Conservation (phyloP, 805 yeast genomes). For the Saturnispora serradocipensis region DNA sequence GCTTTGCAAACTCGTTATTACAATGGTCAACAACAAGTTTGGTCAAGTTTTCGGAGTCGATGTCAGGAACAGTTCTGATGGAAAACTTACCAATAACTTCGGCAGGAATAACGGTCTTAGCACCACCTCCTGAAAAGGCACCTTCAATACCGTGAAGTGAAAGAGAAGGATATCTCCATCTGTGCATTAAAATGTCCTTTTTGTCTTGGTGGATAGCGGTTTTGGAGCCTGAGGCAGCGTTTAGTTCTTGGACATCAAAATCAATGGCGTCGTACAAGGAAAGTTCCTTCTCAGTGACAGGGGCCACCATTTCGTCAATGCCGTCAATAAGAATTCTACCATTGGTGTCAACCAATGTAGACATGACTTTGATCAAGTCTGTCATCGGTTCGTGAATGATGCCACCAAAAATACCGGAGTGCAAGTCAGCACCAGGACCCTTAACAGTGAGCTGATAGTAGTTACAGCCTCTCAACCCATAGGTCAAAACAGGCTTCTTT, state of each 20-base stretch:
- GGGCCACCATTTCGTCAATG: slow-evolving; percentile 88
- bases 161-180: slow-evolving; percentile 98
- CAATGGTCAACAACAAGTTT: slow-evolving; percentile 66
- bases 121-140: slow-evolving; percentile 91
- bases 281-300: slow-evolving; percentile 73
- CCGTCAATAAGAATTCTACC: slow-evolving; percentile 89
- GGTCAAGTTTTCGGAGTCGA: slow-evolving; percentile 71
- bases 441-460: slow-evolving; percentile 74
- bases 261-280: slow-evolving; percentile 77
- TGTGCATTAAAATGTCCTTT: slow-evolving; percentile 85
- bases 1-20: slow-evolving; percentile 50
- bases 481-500: slow-evolving; percentile 90
- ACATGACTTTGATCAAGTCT: slow-evolving; percentile 72
- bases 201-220: slow-evolving; percentile 71
- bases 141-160: slow-evolving; percentile 97
- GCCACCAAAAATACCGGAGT: slow-evolving; percentile 97
- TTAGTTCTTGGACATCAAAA: slow-evolving; percentile 74
- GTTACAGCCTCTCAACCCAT: slow-evolving; percentile 94
- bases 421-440: slow-evolving; percentile 97
- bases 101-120: slow-evolving; percentile 97
- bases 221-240: slow-evolving; percentile 80
- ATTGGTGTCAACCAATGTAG: slow-evolving; percentile 64
- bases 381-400: slow-evolving; percentile 96
- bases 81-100: slow-evolving; percentile 91
- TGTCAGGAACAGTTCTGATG: slow-evolving; percentile 94